Evolutionary conservation across 1,284 basidiomycete species (phyloP).

Genomic region (Salmacisia buchloeana): DNA sequence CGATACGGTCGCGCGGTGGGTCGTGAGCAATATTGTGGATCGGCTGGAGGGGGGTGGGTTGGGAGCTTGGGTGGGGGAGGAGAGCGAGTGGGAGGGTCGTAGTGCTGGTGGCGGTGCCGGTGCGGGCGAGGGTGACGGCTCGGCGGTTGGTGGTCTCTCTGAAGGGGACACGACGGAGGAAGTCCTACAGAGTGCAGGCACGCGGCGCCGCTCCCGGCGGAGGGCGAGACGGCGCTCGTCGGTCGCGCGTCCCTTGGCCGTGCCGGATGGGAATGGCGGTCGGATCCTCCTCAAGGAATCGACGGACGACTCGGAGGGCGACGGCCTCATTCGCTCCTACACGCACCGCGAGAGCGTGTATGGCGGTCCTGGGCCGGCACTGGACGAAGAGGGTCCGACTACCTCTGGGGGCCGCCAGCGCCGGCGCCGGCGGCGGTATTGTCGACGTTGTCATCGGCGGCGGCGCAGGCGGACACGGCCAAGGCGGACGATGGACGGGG

Average conservation of each 20-base stretch:
- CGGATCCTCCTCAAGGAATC: too few relatives aligned
- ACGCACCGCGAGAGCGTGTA: too few relatives aligned
- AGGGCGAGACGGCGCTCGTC: too few relatives aligned
- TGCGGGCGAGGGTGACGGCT: not conserved
- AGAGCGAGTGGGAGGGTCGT: constrained; percentile 18
- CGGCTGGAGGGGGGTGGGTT: constrained; percentile 15
- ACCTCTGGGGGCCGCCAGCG: not conserved
- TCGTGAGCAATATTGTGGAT: constrained; percentile 48
- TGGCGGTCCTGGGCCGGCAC: too few relatives aligned
- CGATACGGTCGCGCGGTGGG: constrained; percentile 46
- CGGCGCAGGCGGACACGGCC: too few relatives aligned
- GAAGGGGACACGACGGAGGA: not conserved
- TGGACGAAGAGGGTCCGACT: not conserved
- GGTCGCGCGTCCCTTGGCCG: too few relatives aligned
- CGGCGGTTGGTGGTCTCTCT: too few relatives aligned
- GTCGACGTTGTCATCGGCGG: not conserved
- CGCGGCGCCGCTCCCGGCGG: too few relatives aligned
- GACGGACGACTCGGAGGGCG: too few relatives aligned
- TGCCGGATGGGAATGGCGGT: too few relatives aligned
- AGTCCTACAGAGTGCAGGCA: too few relatives aligned
- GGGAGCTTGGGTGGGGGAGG: constrained; percentile 23
- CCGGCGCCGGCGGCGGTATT: not conserved
- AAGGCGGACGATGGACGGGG: not conserved
- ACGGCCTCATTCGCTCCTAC: too few relatives aligned
- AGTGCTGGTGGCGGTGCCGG: constrained; percentile 13